Base-by-base conservation (phyloP, 2,329 filamentous ascomycete genomes). In the Paraphaeosphaeria sporulosa region DNA sequence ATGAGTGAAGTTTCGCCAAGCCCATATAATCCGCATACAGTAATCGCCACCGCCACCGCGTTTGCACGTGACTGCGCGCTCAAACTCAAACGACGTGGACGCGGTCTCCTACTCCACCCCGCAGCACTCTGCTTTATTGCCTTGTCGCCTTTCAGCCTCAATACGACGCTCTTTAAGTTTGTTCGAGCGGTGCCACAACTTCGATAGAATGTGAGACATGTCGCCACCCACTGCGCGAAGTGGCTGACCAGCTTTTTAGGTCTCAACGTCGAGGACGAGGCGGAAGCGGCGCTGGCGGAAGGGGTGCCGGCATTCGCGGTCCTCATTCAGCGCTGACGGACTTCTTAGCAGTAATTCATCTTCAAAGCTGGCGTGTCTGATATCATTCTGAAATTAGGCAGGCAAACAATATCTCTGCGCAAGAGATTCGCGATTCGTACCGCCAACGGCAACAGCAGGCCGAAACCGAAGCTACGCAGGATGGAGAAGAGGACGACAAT, bases 341-440 rank as follows among this genome's bases (percentile, higher is more conserved):
- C 71, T 90, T 90, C 68, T 79, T 90, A 56, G 88, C 88, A 51
- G 86, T 87, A 78, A 73, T 83, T 78, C 46, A 9, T 21, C 17
- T 61, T 25, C 25, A 12, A 2, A 19, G 42, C 46, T n/a, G 2
- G 7, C 25, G 12, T n/a, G 23, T 42, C n/a, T n/a, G 48, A 2
- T 32, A 27, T 19, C n/a, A 4, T n/a, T 38, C 44, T 55, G 12
- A 55, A 38, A 27, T 13, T 13, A 15, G 6, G 12, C 59, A 90
- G 85, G 87, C 89, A 2, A 89, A 91, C 75, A 92, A 92, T 69
- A 93, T 93, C 65, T 91, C 87, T 23, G 87, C 87, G 3, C 81
- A 82, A 55, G 86, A 89, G 67, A 89, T 90, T 61, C 83, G 84
- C 48, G 79, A 86, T 66, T 86, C 87, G 54, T 86, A 87, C 70